These are phyloP conservation scores for Pseudocercospora ulei DNA, from an alignment of 2,329 filamentous ascomycete species.

Conservation along the genomic window DNA sequence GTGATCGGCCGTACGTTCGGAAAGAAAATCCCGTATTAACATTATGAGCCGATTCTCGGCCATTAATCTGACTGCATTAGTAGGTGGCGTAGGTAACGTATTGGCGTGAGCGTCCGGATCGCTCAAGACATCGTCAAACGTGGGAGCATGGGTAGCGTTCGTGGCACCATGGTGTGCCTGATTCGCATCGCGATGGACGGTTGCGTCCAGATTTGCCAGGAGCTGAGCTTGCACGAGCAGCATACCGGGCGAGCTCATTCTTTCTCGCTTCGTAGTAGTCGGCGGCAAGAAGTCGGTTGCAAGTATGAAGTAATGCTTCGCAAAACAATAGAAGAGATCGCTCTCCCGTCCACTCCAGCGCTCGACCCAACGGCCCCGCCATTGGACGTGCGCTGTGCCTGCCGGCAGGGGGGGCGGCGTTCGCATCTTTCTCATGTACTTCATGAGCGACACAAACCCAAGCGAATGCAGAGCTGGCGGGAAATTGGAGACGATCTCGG, in stretches of 20 bases:
- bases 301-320: constrained; percentile 76
- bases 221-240: constrained; percentile 74
- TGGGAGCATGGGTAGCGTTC: constrained; percentile 40
- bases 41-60: constrained; percentile 80
- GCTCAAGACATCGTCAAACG: constrained; percentile 57
- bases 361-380: constrained; percentile 74
- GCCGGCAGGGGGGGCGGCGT: constrained; percentile 58
- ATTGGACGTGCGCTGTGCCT: constrained; percentile 62
- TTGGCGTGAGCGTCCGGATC: constrained; percentile 58
- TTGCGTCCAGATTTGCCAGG: constrained; percentile 67
- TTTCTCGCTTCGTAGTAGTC: constrained; percentile 46
- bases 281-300: constrained; percentile 52
- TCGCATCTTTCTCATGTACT: constrained; percentile 51
- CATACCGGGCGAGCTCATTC: constrained; percentile 62
- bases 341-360: constrained; percentile 82
- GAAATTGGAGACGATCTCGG: constrained; percentile 57
- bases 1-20: constrained; percentile 49
- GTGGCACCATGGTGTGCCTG: constrained; percentile 41
- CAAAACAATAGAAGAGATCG: constrained; percentile 83
- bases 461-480: constrained; percentile 55
- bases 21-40: constrained; percentile 69
- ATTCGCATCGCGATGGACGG: constrained; percentile 61
- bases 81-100: constrained; percentile 51
- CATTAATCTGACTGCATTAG: constrained; percentile 69
- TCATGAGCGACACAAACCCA: constrained; percentile 54